Evolutionary conservation across 768 basidiomycete genomes (phyloP).

Genomic region (Calocybe gangraenosa): DNA sequence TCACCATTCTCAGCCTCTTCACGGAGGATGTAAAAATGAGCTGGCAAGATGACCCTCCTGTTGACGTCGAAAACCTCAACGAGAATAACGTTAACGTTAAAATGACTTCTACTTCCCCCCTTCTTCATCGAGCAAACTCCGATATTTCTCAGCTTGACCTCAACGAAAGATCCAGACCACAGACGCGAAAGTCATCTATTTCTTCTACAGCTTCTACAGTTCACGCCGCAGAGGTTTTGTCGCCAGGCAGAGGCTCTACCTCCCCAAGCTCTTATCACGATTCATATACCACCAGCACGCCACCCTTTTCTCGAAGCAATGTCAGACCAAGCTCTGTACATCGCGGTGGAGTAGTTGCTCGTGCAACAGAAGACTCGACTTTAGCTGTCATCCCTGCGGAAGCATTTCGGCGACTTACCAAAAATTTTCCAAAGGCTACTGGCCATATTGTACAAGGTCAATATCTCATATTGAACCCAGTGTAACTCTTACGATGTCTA

Average conservation of each 20-base stretch:
- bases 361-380: slow-evolving; percentile 91
- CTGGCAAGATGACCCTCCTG: slow-evolving; percentile 71
- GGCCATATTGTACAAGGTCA: slow-evolving; percentile 95
- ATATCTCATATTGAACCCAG: slow-evolving; percentile 4
- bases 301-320: slow-evolving; percentile 17
- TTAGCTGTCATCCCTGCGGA: slow-evolving; percentile 99
- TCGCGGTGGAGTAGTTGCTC: slow-evolving; percentile 82
- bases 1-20: slow-evolving; percentile 95
- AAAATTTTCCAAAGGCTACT: slow-evolving; percentile 95
- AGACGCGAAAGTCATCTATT: slow-evolving; percentile 47
- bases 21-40: slow-evolving; percentile 91
- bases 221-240: slow-evolving; percentile 37
- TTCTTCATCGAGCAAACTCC: slow-evolving; percentile 44
- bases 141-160: slow-evolving; percentile 65
- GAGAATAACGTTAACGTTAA: slow-evolving; percentile 17
- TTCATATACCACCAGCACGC: slow-evolving; percentile 16
- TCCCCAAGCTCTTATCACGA: slow-evolving; percentile 23
- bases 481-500: not conserved
- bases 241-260: slow-evolving; percentile 23
- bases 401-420: slow-evolving; percentile 89
- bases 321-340: slow-evolving; percentile 29
- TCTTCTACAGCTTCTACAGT: slow-evolving; percentile 72
- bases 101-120: slow-evolving; percentile 20
- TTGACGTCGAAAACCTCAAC: slow-evolving; percentile 24
- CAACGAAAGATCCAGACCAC: slow-evolving; percentile 23